Evolutionary conservation across 257 asterid species (phyloP), one percentile per base, ranked within the genome.

Genomic region (Buddleja alternifolia): DNA sequence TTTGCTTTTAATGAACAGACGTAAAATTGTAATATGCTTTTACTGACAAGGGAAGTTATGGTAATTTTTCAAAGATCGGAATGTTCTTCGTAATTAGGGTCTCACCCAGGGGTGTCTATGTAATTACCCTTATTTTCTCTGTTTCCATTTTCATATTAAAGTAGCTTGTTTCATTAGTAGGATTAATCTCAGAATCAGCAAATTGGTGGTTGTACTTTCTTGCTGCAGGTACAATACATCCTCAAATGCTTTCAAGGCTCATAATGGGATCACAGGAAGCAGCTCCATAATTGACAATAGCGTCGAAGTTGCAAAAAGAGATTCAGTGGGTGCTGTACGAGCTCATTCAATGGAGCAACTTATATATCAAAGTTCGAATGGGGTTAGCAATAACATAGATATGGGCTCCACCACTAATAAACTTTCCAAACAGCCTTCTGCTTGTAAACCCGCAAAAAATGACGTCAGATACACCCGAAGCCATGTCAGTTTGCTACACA

Each of bases 181-280:
- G 42, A 54, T 3, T 41, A 8, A 52, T 73, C 7, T 47, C 32
- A n/a, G 37, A 32, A 44, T 19, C 52, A 17, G 54, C 25, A 47
- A 16, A 45, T 10, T 32, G 7, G 42, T 64, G 60, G 62, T 34
- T 64, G n/a, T 69, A 51, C 74, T 63, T 73, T 63, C 48, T 36
- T 68, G 63, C 50, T 72, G 75, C 82, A 86, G 90, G 85, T 86
- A 82, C 74, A 64, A 74, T 54, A 71, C 84, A 46, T 78, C 86
- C 58, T 66, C 88, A 72, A 81, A 72, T 67, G 65, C 54, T 29
- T 69, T 63, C 45, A 70, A 66, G 70, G 60, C 80, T 68, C 79
- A 84, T 48, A 63, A 63, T 68, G 85, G 75, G 60, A 63, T 82
- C 67, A 70, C 63, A 0, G 70, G 73, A 55, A 60, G 75, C 70